Conservation (phyloP, 2,329 filamentous ascomycete genomes). For the Colletotrichum eleusines region DNA sequence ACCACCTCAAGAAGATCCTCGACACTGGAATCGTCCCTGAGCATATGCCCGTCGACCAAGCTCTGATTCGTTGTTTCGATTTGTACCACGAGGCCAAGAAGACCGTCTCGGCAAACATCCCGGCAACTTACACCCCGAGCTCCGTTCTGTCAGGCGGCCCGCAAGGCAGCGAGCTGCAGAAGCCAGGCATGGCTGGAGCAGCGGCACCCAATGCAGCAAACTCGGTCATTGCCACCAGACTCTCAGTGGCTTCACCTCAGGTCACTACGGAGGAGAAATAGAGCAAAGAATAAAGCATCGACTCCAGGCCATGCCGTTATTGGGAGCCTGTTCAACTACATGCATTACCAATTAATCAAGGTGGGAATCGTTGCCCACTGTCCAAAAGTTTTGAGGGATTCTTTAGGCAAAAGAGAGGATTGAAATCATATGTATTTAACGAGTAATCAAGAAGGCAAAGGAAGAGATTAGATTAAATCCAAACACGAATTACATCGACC, state of each 20-base stretch:
- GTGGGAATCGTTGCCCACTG: background rate
- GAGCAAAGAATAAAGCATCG: no score
- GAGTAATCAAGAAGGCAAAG: background rate
- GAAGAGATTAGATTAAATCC: background rate
- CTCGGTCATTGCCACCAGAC: conserved; percentile 31
- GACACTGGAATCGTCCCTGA: conserved; percentile 60
- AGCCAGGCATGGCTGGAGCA: conserved; percentile 18
- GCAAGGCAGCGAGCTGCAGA: conserved; percentile 15
- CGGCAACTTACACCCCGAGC: conserved; percentile 53
- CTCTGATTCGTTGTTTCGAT: conserved; percentile 61
- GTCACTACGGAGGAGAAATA: background rate
- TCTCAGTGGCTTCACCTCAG: conserved; percentile 11
- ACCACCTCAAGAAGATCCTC: conserved; percentile 63
- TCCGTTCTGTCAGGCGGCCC: conserved; percentile 29
- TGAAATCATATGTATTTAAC: background rate
- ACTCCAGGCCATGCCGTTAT: background rate
- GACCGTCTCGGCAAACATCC: conserved; percentile 61
- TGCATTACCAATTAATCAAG: background rate
- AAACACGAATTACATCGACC: background rate
- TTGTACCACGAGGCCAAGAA: conserved; percentile 59
- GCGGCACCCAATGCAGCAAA: conserved; percentile 14
- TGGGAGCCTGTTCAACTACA: background rate
- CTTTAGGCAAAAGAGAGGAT: background rate
- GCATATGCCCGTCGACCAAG: conserved; percentile 58
- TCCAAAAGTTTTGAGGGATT: background rate